Conservation (phyloP, 179 eudicot genomes). For the Beta macrorhiza region DNA sequence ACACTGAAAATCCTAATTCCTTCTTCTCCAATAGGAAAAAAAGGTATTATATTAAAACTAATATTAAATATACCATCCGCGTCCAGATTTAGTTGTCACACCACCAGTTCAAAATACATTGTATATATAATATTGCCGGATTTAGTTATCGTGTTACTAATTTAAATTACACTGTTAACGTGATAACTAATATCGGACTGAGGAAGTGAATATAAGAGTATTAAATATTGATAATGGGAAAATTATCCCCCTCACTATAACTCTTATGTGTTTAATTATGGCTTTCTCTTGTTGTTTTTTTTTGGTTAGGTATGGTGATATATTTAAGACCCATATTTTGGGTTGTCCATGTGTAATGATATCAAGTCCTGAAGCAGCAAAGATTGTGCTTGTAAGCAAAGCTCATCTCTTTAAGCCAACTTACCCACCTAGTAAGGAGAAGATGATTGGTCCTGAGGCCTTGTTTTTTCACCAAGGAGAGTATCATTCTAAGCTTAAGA, state of each 20-base stretch:
- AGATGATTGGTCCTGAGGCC: slow-evolving; percentile 75
- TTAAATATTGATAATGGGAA: not conserved
- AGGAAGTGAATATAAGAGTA: not conserved
- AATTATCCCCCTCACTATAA: too few species aligned
- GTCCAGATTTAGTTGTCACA: not conserved
- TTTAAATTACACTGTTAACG: not conserved
- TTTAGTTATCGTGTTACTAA: too few species aligned
- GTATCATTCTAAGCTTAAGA: slow-evolving; percentile 70
- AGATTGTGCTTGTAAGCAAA: slow-evolving; percentile 56
- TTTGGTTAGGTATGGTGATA: slow-evolving; percentile 61
- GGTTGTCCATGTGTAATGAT: slow-evolving; percentile 95
- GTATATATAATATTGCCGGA: not conserved
- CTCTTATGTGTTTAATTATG: not conserved
- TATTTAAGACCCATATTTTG: slow-evolving; percentile 79
- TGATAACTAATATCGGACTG: not conserved
- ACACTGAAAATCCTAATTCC: slow-evolving; percentile 69
- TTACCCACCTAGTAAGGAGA: slow-evolving; percentile 76
- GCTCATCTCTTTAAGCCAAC: slow-evolving; percentile 91
- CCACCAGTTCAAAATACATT: not conserved
- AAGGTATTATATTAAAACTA: slow-evolving; percentile 31
- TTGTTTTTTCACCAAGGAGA: slow-evolving; percentile 86
- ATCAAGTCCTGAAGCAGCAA: slow-evolving; percentile 83
- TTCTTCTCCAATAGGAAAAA: slow-evolving; percentile 66
- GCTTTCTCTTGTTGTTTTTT: not conserved
- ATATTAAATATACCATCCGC: not conserved